Base-by-base conservation (phyloP, 2,329 filamentous ascomycete species). In the Myriosclerotinia scirpicola region DNA sequence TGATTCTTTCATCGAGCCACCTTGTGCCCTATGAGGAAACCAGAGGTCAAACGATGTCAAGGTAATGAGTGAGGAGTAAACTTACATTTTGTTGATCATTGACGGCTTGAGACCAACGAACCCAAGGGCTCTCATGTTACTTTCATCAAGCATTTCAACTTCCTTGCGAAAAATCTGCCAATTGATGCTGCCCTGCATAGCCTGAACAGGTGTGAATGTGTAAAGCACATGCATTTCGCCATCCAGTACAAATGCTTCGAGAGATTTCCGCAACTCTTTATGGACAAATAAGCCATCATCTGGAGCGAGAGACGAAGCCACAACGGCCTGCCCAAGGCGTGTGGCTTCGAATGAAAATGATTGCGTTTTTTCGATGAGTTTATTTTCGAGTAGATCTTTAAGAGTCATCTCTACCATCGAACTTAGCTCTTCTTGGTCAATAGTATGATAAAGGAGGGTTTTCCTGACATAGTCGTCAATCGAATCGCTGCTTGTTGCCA, bases 171-270 rank as follows among this genome's bases (percentile, higher is more conserved):
- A 92, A 0, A 87, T 83, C 63, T 85, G 84, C 90, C 90, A 93
- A 72, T 92, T 89, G 66, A 93, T 83, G 11, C 81, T 79, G 3
- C 82, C 78, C 1, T 79, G 79, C 36, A 81, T 79, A 58, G 84
- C 81, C 58, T 91, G 87, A 2, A 93, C 83, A 0, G 90, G 90
- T 0, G 90, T 92, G 70, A 93, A 92, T 48, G 86, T 87, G 75
- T 93, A 93, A 56, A 92, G 83, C 15, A 91, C 84, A 73, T 93
- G 90, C 87, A 93, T 88, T 69, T 93, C 90, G 5, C 89, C 88
- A 73, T 93, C 90, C 85, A 93, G 88, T 15, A 92, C 90, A 73
- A 93, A 93, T 1, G 88, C 88, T 68, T 84, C 81, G 3, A 93
- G 80, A 0, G 90, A 88, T 70, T 84, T 84, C 67, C 82, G 82